Conservation (phyloP, 2,329 filamentous ascomycete species). For the Fusarium subtropicale region DNA sequence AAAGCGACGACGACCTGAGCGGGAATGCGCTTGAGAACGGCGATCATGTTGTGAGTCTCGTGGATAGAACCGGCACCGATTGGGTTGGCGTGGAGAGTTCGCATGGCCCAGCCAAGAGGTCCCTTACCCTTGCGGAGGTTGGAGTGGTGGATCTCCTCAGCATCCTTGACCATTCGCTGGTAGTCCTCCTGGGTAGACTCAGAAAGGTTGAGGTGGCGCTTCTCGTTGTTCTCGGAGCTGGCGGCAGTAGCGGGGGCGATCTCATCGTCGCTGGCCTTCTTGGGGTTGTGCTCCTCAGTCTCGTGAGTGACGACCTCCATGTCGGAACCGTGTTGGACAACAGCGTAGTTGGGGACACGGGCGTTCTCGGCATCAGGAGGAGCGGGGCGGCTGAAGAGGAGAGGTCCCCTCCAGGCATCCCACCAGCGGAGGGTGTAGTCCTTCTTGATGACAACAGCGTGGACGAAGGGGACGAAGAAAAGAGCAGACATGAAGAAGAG, state of each 20-base stretch:
- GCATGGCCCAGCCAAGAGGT: slow-evolving; percentile 86
- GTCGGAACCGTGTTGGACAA: slow-evolving; percentile 74
- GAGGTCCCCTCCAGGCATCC: slow-evolving; percentile 70
- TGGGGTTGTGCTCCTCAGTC: slow-evolving; percentile 31
- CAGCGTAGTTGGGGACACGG: slow-evolving; percentile 79
- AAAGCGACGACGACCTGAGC: slow-evolving; percentile 71
- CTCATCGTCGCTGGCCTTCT: slow-evolving; percentile 47
- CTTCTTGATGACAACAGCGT: slow-evolving; percentile 75
- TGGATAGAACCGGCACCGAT: slow-evolving; percentile 79
- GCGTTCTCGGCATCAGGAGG: slow-evolving; percentile 65
- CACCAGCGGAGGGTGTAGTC: slow-evolving; percentile 74
- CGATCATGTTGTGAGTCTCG: slow-evolving; percentile 76
- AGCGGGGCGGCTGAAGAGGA: slow-evolving; percentile 70
- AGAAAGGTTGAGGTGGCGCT: slow-evolving; percentile 53
- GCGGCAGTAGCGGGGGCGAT: slow-evolving; percentile 48
- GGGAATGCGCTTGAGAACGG: slow-evolving; percentile 73
- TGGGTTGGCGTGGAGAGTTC: slow-evolving; percentile 77
- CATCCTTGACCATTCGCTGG: slow-evolving; percentile 69
- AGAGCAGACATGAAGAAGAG: slow-evolving; percentile 69
- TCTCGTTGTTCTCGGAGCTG: slow-evolving; percentile 53
- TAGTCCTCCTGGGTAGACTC: slow-evolving; percentile 65
- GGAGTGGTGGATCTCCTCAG: slow-evolving; percentile 68
- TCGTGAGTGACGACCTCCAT: slow-evolving; percentile 49
- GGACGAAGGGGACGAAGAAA: slow-evolving; percentile 79
- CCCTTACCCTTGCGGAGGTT: slow-evolving; percentile 72